Evolutionary conservation across 345 rosid genomes (phyloP), one percentile per base, ranked within the genome.

Genomic region (Lenwebbia sp.): DNA sequence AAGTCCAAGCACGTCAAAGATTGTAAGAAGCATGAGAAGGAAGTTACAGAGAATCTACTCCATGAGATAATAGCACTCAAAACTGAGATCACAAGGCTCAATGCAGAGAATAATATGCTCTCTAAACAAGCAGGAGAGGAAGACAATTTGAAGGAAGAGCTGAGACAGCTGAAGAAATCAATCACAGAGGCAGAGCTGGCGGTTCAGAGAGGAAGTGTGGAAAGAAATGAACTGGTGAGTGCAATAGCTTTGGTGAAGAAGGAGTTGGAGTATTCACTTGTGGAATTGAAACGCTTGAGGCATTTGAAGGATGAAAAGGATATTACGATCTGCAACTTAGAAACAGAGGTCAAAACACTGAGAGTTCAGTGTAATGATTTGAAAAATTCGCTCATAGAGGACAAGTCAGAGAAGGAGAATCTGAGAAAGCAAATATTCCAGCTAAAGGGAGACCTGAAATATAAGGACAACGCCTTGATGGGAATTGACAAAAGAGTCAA

Each of bases 371-470:
- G 91, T 85, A 86, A 91, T 82, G 92, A 91, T 86, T 86, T 94
- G 91, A 92, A 92, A 83, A 87, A 86, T 82, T 88, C 94, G 28
- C 70, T 94, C 37, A 75, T 86, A 14, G 93, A 87, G 87, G 93
- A 91, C 83, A 96, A 94, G 84, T 9, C 78, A 56, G 96, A 93
- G 92, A 95, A 93, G 57, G 97, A 95, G 90, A 92, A 90, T 28
- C 92, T 94, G 60, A 92, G 87, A 89, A 93, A 91, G 89, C 94
- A 95, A 85, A 90, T 92, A 11, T 84, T 86, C 82, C 90, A 90
- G 86, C 83, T 93, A 81, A 93, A 90, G 92, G 91, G 91, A 54
- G 97, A 96, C 87, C 91, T 96, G 74, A 91, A 91, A 93, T 94
- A 90, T 91, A 95, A 93, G 90, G 94, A 94, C 78, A 94, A 90